Evolutionary conservation across 108 stramenopile species (phyloP), one percentile per base, ranked within the genome.

Genomic region (Conticribra guillardii): DNA sequence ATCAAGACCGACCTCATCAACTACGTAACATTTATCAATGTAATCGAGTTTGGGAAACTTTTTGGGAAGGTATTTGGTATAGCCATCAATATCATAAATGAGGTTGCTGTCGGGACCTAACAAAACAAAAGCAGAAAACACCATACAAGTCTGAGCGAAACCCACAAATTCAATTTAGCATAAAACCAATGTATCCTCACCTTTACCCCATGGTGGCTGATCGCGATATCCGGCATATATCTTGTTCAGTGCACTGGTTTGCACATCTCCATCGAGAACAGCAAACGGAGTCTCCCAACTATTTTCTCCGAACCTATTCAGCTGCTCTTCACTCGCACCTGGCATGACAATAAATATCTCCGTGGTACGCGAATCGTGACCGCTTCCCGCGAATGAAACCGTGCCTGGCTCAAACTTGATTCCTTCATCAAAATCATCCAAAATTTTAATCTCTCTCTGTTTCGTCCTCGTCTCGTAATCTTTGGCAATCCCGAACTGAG

Each of bases 201-300:
- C 92, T 48, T 84, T 76, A 3, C 89, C 89, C 80, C 82, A 90
- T 0, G 89, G 88, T 18, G 84, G n/a, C n/a, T n/a, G n/a, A 55
- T 95, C 94, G 0, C 94, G 91, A 74, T 92, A 92, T 15, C 72
- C 73, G 31, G 67, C 62, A 64, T 92, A 87, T 64, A 91, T 88
- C 17, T 89, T 75, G 19, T 63, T 14, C 63, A 88, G 45, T 3
- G 60, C 49, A 60, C 75, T 65, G 11, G 85, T 83, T 61, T 83
- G 67, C 2, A 92, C 85, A 65, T 88, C 80, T 44, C 84, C 82
- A 5, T 79, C 76, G 8, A 89, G 77, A 58, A 82, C 55, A 7
- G 84, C 94, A 71, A 96, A 85, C 0, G 94, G 94, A 14, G 91
- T 93, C 73, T 96, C 94, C 92, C 89, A 90, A 32, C 60, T 62